Conservation (phyloP, 495 filamentous ascomycete species). For the Penicillium diatomitis region DNA sequence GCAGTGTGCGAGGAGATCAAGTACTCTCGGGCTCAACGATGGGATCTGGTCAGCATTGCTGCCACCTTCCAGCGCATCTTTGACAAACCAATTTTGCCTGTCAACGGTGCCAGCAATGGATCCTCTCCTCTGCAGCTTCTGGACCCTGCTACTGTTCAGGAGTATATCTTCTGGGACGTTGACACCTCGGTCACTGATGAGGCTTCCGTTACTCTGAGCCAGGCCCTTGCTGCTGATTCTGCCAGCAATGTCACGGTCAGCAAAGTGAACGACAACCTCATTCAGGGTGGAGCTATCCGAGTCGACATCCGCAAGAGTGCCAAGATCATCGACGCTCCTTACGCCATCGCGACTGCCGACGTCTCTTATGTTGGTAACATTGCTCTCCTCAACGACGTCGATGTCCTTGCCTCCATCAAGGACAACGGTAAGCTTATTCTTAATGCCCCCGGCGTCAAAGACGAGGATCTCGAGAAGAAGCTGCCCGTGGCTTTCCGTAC, state of each 20-base stretch:
- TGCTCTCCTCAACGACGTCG: conserved; percentile 67
- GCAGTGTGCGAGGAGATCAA: conserved; percentile 72
- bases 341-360: conserved; percentile 69
- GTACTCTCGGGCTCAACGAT: conserved; percentile 70
- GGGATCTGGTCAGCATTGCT: conserved; percentile 71
- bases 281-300: conserved; percentile 76
- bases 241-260: conserved; percentile 68
- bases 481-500: conserved; percentile 59
- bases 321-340: conserved; percentile 75
- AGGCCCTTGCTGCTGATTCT: conserved; percentile 64
- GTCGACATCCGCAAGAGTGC: conserved; percentile 79
- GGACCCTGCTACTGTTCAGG: conserved; percentile 45
- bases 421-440: conserved; percentile 63
- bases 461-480: conserved; percentile 86
- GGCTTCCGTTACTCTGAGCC: conserved; percentile 58
- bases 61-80: conserved; percentile 55
- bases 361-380: conserved; percentile 68
- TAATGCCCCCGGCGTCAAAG: conserved; percentile 65
- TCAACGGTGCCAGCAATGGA: conserved; percentile 23
- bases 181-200: conserved; percentile 60
- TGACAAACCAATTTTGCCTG: conserved; percentile 45
- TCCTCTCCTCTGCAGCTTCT: conserved; percentile 37
- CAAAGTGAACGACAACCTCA: conserved; percentile 71
- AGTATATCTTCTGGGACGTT: conserved; percentile 91
- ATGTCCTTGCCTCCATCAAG: conserved; percentile 62